Evolutionary conservation across 108 stramenopile genomes (phyloP).

Genomic region (Bacterosira constricta): DNA sequence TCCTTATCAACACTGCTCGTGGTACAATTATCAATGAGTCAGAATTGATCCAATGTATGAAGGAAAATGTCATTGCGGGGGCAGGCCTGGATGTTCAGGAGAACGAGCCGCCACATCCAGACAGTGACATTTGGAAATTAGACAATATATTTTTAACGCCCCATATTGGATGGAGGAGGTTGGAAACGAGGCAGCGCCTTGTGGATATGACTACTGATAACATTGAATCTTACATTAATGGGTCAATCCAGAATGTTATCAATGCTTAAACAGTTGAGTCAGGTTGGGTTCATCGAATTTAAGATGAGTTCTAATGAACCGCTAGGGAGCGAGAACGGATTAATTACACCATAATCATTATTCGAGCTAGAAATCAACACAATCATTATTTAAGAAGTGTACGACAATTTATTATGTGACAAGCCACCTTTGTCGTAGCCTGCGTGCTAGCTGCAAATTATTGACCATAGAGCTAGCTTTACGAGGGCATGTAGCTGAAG

Average conservation of each 20-base stretch:
- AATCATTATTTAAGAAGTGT: too few relatives aligned
- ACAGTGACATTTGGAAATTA: conserved; percentile 73
- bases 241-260: conserved; percentile 45
- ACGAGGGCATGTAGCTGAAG: conserved; percentile 31
- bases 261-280: too few relatives aligned
- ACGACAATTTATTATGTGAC: too few relatives aligned
- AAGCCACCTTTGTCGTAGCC: too few relatives aligned
- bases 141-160: conserved; percentile 82
- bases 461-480: conserved; percentile 33
- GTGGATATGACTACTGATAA: conserved; percentile 89
- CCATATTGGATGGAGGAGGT: conserved; percentile 90
- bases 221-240: conserved; percentile 62
- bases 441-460: too few relatives aligned
- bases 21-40: conserved; percentile 88
- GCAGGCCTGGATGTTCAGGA: conserved; percentile 85
- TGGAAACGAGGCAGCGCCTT: conserved; percentile 88
- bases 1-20: conserved; percentile 89
- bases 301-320: too few relatives aligned
- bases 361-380: too few relatives aligned
- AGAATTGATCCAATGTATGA: conserved; percentile 76
- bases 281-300: too few relatives aligned
- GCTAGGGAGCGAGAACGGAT: too few relatives aligned
- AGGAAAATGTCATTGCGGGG: conserved; percentile 75
- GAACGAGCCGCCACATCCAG: conserved; percentile 64
- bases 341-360: too few relatives aligned